These are phyloP conservation scores for Nephelium lappaceum DNA, from an alignment of 345 rosid species.

Conservation along the genomic window DNA sequence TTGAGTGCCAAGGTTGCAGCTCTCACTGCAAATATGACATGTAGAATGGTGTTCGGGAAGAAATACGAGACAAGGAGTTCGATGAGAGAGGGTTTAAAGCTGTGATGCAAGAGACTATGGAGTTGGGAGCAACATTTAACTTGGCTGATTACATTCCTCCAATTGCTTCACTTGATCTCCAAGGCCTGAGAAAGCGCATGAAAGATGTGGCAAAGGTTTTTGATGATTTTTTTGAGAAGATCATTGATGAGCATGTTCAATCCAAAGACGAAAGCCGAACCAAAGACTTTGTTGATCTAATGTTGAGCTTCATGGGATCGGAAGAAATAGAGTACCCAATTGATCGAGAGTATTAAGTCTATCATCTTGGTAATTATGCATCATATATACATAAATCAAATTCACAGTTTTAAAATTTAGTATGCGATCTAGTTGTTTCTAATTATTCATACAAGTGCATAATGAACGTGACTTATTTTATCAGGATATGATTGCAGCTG, in stretches of 20 bases:
- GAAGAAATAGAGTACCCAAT: too few species aligned
- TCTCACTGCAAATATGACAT: conserved; percentile 21
- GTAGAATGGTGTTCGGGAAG: conserved; percentile 11
- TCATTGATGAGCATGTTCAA: conserved; percentile 18
- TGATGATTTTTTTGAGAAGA: conserved; percentile 12
- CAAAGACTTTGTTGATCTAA: conserved; percentile 27
- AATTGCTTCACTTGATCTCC: conserved; percentile 30
- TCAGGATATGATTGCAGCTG: conserved; percentile 29
- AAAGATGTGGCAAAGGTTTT: conserved; percentile 33
- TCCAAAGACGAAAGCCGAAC: conserved; percentile 20
- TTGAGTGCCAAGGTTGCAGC: conserved; percentile 26
- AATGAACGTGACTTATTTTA: background rate
- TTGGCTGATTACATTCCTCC: conserved; percentile 32
- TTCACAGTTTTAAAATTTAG: too few species aligned
- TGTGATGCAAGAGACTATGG: conserved; percentile 30
- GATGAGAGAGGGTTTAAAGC: conserved; percentile 21
- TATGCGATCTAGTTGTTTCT: background rate
- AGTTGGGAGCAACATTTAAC: conserved; percentile 21
- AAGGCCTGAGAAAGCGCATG: conserved; percentile 35
- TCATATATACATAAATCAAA: background rate
- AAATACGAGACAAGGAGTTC: conserved; percentile 31
- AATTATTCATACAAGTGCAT: too few species aligned
- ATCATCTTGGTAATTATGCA: background rate
- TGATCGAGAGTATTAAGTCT: too few species aligned
- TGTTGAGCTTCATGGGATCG: conserved; percentile 11